These are phyloP conservation scores for Penicillium soppii DNA, from an alignment of 495 filamentous ascomycete species.

Conservation along the genomic window DNA sequence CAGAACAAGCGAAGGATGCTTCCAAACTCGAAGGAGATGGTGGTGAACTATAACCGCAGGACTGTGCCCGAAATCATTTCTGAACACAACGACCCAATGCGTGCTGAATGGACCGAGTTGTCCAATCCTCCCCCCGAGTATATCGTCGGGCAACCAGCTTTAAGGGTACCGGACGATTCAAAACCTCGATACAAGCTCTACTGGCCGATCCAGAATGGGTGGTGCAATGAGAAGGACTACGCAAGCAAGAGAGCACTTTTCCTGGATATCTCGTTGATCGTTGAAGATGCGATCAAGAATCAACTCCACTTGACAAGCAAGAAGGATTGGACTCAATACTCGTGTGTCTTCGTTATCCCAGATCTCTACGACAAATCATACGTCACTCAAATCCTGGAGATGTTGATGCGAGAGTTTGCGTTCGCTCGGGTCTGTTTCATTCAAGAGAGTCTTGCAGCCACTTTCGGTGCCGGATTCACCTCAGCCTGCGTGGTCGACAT, in stretches of 20 bases:
- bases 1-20: slow-evolving; percentile 87
- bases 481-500: slow-evolving; percentile 94
- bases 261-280: slow-evolving; percentile 79
- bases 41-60: slow-evolving; percentile 86
- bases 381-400: slow-evolving; percentile 77
- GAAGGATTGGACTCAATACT: slow-evolving; percentile 84
- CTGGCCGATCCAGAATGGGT: slow-evolving; percentile 87
- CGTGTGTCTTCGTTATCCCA: slow-evolving; percentile 91
- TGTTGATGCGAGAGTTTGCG: slow-evolving; percentile 82
- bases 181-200: slow-evolving; percentile 84
- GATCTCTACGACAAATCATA: slow-evolving; percentile 95
- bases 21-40: slow-evolving; percentile 92
- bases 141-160: slow-evolving; percentile 77
- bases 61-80: slow-evolving; percentile 79
- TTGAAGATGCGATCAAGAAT: slow-evolving; percentile 80
- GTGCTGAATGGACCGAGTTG: slow-evolving; percentile 96
- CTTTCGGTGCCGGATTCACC: slow-evolving; percentile 93
- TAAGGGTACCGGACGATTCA: slow-evolving; percentile 87
- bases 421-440: slow-evolving; percentile 89
- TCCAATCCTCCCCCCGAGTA: slow-evolving; percentile 63
- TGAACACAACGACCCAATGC: slow-evolving; percentile 88
- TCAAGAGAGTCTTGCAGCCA: slow-evolving; percentile 91
- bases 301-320: slow-evolving; percentile 77
- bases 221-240: slow-evolving; percentile 90
- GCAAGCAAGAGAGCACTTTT: slow-evolving; percentile 69